Evolutionary conservation across 371 early-diverging fungal genomes (phyloP).

Genomic region (Agmasoma carcini): DNA sequence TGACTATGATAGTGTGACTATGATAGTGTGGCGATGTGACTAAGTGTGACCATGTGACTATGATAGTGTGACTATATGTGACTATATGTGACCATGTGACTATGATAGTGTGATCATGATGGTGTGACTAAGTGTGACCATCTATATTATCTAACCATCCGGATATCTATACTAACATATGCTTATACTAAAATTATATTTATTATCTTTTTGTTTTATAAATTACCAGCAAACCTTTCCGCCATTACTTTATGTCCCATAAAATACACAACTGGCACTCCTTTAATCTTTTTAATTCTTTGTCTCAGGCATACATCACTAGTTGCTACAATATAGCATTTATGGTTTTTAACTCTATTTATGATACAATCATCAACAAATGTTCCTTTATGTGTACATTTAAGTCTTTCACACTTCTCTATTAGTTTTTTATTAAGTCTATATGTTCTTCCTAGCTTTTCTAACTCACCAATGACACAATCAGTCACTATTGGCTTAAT

Average conservation of each 20-base stretch:
- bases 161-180: not conserved
- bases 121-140: not conserved
- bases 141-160: not conserved
- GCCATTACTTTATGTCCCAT: constrained; percentile 72
- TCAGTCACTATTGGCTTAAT: constrained; percentile 87
- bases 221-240: constrained; percentile 69
- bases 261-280: constrained; percentile 97
- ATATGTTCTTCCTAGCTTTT: constrained; percentile 88
- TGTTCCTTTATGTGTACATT: constrained; percentile 92
- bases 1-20: no score
- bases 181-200: not conserved
- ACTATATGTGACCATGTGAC: no score
- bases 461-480: constrained; percentile 96
- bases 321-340: constrained; percentile 95
- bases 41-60: no score
- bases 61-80: no score
- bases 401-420: constrained; percentile 63
- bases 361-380: constrained; percentile 99
- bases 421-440: constrained; percentile 65
- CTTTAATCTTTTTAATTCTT: constrained; percentile 86
- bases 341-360: constrained; percentile 76
- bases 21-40: no score
- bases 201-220: no score
- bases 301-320: constrained; percentile 92
- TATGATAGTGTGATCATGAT: no score